Evolutionary conservation across 192 early-diverging fungal genomes (phyloP).

Genomic region (Thoreauomyces humboldtii): DNA sequence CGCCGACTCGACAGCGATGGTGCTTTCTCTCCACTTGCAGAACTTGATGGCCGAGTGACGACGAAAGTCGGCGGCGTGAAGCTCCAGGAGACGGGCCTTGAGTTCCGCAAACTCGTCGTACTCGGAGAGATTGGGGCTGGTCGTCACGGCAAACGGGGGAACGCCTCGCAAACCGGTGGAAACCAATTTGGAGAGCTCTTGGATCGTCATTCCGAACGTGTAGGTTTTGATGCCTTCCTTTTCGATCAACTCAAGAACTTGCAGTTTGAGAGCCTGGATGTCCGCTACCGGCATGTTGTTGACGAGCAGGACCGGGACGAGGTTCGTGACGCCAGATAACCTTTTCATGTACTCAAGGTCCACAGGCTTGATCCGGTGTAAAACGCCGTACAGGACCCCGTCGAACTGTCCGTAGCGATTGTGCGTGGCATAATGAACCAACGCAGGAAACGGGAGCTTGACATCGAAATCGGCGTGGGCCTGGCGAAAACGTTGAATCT

Average conservation of each 20-base stretch:
- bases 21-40: constrained; percentile 1
- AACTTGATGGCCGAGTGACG: constrained; percentile 15
- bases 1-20: background rate
- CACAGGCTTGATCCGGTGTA: constrained; percentile 59
- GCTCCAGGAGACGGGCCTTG: background rate
- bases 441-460: background rate
- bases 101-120: constrained; percentile 46
- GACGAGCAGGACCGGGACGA: constrained; percentile 68
- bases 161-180: background rate
- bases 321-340: constrained; percentile 52
- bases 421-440: constrained; percentile 23
- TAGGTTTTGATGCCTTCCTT: constrained; percentile 33
- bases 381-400: constrained; percentile 33
- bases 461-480: constrained; percentile 31
- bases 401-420: constrained; percentile 38
- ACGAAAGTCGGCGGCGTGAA: constrained; percentile 15
- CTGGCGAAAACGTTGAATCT: constrained; percentile 20
- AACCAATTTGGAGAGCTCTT: background rate
- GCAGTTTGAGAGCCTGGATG: no score
- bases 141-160: constrained; percentile 8
- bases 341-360: constrained; percentile 69
- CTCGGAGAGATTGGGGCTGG: background rate
- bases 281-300: constrained; percentile 54
- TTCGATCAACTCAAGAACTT: constrained; percentile 45
- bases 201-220: background rate